Conservation (phyloP, 768 basidiomycete species). For the Brasilioporus rufonigricans region DNA sequence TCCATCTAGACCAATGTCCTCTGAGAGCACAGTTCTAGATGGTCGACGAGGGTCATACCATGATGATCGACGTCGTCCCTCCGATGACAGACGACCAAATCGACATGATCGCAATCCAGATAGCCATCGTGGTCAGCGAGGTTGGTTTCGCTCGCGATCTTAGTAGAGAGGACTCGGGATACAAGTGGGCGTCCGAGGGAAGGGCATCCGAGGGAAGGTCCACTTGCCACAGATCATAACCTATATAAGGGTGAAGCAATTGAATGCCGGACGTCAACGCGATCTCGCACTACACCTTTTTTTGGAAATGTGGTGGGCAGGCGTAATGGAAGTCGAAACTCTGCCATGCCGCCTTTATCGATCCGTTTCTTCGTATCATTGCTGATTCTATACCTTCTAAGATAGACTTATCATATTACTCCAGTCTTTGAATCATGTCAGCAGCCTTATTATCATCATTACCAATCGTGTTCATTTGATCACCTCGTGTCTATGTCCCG, state of each 20-base stretch:
- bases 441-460: slow-evolving; percentile 1
- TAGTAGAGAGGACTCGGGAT: not conserved
- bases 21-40: slow-evolving; percentile 12
- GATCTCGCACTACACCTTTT: not conserved
- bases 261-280: not conserved
- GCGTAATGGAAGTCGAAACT: not conserved
- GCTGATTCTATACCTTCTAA: not conserved
- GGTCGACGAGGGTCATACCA: slow-evolving; percentile 19
- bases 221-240: too few species aligned
- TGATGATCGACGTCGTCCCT: slow-evolving; percentile 10
- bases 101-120: slow-evolving; percentile 11
- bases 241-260: not conserved
- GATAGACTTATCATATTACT: not conserved
- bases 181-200: not conserved
- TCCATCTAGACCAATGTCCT: slow-evolving; percentile 19
- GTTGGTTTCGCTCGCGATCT: slow-evolving; percentile 6
- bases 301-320: not conserved
- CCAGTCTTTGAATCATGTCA: slow-evolving; percentile 2
- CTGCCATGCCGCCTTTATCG: not conserved
- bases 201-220: not conserved
- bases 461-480: not conserved
- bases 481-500: not conserved
- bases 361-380: not conserved
- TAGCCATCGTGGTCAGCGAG: slow-evolving; percentile 5
- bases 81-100: slow-evolving; percentile 19